Conservation (phyloP, 2,329 filamentous ascomycete species). For the Phialophora macrospora region DNA sequence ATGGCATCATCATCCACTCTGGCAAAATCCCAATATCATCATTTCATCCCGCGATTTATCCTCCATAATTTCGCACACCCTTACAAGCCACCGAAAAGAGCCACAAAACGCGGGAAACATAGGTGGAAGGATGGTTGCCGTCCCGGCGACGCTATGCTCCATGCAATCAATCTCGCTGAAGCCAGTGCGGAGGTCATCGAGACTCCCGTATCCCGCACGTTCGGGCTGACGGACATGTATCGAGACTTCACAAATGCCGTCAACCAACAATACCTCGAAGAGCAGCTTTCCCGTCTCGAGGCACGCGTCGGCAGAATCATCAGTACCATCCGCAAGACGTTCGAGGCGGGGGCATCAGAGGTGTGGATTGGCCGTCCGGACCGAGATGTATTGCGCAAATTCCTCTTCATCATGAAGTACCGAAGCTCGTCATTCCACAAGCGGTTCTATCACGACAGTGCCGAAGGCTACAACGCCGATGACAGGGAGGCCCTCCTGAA, state of each 20-base stretch:
- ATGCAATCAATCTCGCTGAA: conserved; percentile 38
- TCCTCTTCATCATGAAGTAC: conserved; percentile 55
- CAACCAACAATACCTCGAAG: conserved; percentile 41
- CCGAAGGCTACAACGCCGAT: conserved; percentile 44
- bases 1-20: conserved; percentile 3
- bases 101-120: conserved; percentile 21
- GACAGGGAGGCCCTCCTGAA: conserved; percentile 40
- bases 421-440: conserved; percentile 45
- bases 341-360: conserved; percentile 34
- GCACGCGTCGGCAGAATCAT: conserved; percentile 36
- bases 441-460: conserved; percentile 46
- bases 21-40: conserved; percentile 41
- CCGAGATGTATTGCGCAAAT: conserved; percentile 51
- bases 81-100: conserved; percentile 20
- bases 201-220: conserved; percentile 36
- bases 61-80: conserved; percentile 43
- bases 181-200: conserved; percentile 25
- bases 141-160: conserved; percentile 34
- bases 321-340: conserved; percentile 34
- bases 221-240: conserved; percentile 45
- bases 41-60: conserved; percentile 47
- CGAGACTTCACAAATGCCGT: conserved; percentile 36
- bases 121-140: conserved; percentile 20
- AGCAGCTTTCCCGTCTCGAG: conserved; percentile 41
- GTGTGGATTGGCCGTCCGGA: conserved; percentile 45